Conservation (phyloP, 768 basidiomycete species). For the Mrakia gelida region DNA sequence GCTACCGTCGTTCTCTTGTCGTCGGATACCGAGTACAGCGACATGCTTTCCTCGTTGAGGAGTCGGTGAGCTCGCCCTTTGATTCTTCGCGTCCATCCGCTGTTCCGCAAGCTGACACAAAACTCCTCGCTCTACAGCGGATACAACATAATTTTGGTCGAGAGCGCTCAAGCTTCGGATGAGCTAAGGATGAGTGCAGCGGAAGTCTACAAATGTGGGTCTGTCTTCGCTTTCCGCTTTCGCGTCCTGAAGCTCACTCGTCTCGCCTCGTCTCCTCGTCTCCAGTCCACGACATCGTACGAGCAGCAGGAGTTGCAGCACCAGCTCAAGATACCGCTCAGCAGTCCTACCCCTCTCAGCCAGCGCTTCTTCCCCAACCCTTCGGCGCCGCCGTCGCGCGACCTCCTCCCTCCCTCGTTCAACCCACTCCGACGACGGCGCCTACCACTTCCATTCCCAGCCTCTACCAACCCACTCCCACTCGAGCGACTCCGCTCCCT, state of each 20-base stretch:
- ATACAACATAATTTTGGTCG: neutral
- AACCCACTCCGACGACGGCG: neutral
- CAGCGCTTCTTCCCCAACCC: neutral
- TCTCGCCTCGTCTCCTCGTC: neutral
- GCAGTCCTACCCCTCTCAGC: neutral
- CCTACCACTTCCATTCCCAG: neutral
- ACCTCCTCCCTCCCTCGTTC: neutral
- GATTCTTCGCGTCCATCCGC: neutral
- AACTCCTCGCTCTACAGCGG: neutral
- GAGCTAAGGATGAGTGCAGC: neutral
- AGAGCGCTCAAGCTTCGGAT: neutral
- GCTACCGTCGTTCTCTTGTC: neutral
- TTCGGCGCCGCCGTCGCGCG: neutral
- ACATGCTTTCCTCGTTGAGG: neutral
- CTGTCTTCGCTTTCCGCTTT: neutral
- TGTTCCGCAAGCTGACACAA: neutral
- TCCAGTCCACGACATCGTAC: neutral
- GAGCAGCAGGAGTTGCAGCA: neutral
- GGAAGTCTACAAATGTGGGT: neutral
- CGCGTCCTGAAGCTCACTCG: neutral
- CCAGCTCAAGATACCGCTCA: neutral
- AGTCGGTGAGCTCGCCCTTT: neutral
- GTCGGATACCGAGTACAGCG: constrained; percentile 3
- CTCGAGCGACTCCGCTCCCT: too few species aligned
- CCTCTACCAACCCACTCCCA: too few species aligned